These are phyloP conservation scores for Nyssa sinensis DNA, from an alignment of 148 eudicot genomes.

Conservation along the genomic window DNA sequence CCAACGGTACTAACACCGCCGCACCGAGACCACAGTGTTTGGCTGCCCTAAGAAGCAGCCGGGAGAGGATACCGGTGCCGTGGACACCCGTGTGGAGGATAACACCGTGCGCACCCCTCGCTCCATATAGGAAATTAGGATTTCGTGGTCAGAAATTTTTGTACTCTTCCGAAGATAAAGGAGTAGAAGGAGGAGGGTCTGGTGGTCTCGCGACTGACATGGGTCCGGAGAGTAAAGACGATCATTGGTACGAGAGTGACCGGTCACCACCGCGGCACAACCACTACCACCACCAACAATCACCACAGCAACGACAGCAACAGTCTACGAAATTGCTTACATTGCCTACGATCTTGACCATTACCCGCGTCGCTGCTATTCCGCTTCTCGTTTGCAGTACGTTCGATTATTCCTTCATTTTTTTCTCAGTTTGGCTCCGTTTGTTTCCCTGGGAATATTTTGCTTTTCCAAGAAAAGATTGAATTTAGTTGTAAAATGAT, in stretches of 20 bases:
- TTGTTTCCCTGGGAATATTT: not conserved
- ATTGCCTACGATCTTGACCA: constrained; percentile 80
- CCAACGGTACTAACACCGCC: not conserved
- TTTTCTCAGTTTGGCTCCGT: not conserved
- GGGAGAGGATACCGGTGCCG: not conserved
- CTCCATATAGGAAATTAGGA: constrained; percentile 14
- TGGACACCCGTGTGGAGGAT: constrained; percentile 11
- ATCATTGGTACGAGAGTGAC: not conserved
- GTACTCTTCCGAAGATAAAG: constrained; percentile 11
- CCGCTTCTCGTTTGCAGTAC: constrained; percentile 77
- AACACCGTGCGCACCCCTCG: constrained; percentile 17
- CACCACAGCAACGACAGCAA: constrained; percentile 2
- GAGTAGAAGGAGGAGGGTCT: not conserved
- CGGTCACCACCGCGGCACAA: constrained; percentile 3
- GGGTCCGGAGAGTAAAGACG: constrained; percentile 12
- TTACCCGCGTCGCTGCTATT: constrained; percentile 81
- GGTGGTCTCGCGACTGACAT: constrained; percentile 10
- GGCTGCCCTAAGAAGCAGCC: not conserved
- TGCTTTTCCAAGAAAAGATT: too few species aligned
- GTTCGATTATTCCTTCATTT: constrained; percentile 15
- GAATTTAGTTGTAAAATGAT: not conserved
- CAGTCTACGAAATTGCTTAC: constrained; percentile 61
- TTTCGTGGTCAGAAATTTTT: constrained; percentile 20
- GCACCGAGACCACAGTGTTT: not conserved
- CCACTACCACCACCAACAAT: constrained; percentile 1